Percentiles rank a stretch among this genome's conserved stretches.
phyloP scores from a whole-genome alignment of 2,329 filamentous ascomycete species.

The Botryotinia calthae region DNA sequence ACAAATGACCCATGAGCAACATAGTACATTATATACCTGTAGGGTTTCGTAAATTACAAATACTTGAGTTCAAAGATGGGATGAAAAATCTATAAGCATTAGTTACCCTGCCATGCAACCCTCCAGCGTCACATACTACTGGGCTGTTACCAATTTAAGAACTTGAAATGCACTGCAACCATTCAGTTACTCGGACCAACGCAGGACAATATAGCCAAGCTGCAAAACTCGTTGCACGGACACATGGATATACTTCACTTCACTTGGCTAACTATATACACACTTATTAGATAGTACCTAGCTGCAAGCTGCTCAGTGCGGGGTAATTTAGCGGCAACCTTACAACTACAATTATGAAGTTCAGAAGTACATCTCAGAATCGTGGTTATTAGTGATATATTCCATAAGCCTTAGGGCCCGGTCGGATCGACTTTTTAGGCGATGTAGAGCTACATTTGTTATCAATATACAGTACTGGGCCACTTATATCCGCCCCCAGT shows the following conservation, averaged over 20 bases:
- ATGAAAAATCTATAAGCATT: not conserved
- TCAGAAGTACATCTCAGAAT: too few species aligned
- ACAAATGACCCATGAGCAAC: not conserved
- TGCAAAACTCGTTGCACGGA: not conserved
- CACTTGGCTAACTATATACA: not conserved
- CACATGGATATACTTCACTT: not conserved
- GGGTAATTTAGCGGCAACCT: not conserved
- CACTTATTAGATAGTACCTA: not conserved
- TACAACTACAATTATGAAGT: not conserved
- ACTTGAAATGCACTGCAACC: too few species aligned
- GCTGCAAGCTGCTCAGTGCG: not conserved
- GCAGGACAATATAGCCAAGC: not conserved
- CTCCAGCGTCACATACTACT: not conserved
- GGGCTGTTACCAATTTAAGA: not conserved
- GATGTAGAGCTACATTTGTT: too few species aligned
- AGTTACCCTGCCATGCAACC: not conserved
- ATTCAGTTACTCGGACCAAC: not conserved
- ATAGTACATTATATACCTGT: not conserved
- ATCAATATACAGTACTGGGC: too few species aligned
- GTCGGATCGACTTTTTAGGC: too few species aligned
- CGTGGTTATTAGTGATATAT: too few species aligned
- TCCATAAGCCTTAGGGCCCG: not conserved
- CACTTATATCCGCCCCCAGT: too few species aligned
- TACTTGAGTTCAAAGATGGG: not conserved
- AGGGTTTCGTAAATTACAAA: not conserved